phyloP scores from a whole-genome alignment of 768 basidiomycete species.

The Macrolepiota albuminosa region DNA sequence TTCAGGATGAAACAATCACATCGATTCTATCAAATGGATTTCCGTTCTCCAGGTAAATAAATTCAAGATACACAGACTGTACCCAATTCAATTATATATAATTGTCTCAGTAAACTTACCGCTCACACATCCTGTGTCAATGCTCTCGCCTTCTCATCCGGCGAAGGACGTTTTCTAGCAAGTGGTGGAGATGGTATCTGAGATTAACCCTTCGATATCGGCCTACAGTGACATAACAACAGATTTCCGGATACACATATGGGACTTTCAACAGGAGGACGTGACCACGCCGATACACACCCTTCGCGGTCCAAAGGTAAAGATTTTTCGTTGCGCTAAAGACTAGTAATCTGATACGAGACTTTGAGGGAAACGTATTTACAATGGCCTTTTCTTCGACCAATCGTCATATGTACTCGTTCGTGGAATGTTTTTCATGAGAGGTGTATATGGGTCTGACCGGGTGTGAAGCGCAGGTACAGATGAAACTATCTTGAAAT shows the following conservation, averaged over 20 bases:
- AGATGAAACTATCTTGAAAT: slow-evolving; percentile 47
- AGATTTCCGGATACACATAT: slow-evolving; percentile 55
- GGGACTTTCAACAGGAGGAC: slow-evolving; percentile 66
- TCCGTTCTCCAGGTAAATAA: slow-evolving; percentile 32
- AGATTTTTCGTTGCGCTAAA: neutral
- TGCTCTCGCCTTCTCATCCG: slow-evolving; percentile 55
- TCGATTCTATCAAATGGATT: slow-evolving; percentile 26
- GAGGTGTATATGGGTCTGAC: neutral
- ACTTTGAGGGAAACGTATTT: slow-evolving; percentile 60
- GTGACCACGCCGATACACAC: slow-evolving; percentile 35
- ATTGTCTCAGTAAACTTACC: slow-evolving; percentile 25
- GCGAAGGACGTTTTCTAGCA: slow-evolving; percentile 56
- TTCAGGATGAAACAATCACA: slow-evolving; percentile 14
- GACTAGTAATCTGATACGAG: no score
- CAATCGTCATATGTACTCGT: slow-evolving; percentile 22
- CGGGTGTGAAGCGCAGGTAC: slow-evolving; percentile 45
- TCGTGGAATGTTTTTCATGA: slow-evolving; percentile 8
- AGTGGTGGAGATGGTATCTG: slow-evolving; percentile 66
- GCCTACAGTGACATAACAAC: neutral
- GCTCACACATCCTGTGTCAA: slow-evolving; percentile 65
- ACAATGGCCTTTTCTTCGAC: slow-evolving; percentile 65
- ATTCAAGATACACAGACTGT: neutral
- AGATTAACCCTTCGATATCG: neutral
- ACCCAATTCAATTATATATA: neutral
- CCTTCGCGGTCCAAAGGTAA: slow-evolving; percentile 45